Evolutionary conservation across 1,284 basidiomycete genomes (phyloP).

Genomic region (Retiboletus flavoniger): DNA sequence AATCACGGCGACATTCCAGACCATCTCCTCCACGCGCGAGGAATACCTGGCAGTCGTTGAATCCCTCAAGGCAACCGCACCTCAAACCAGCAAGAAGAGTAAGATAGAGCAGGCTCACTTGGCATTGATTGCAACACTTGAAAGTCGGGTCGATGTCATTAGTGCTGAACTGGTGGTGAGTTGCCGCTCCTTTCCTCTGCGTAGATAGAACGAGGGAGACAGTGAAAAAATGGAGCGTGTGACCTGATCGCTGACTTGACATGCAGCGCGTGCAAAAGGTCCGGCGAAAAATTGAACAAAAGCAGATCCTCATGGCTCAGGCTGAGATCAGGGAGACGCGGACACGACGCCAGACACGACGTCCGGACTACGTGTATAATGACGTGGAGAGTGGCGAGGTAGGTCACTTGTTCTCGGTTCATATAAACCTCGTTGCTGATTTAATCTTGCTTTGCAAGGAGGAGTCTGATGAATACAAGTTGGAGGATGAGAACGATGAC

Average conservation of each 20-base stretch:
- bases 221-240: conserved; percentile 11
- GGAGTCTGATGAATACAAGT: conserved; percentile 65
- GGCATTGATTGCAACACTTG: conserved; percentile 57
- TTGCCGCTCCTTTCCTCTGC: conserved; percentile 21
- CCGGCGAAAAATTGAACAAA: conserved; percentile 67
- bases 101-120: conserved; percentile 60
- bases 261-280: conserved; percentile 65
- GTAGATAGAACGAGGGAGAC: conserved; percentile 17
- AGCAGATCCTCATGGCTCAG: conserved; percentile 61
- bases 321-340: conserved; percentile 75
- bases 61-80: conserved; percentile 52
- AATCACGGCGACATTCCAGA: conserved; percentile 68
- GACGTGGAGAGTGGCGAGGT: conserved; percentile 65
- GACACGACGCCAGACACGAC: conserved; percentile 64
- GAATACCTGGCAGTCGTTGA: conserved; percentile 67
- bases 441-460: conserved; percentile 40
- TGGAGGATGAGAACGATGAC: conserved; percentile 63
- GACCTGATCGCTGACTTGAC: conserved; percentile 29
- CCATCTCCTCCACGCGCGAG: conserved; percentile 63
- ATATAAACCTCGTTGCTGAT: conserved; percentile 20
- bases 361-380: conserved; percentile 76
- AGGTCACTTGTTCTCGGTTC: conserved; percentile 26
- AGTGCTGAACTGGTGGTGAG: conserved; percentile 69
- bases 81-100: conserved; percentile 48
- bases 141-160: conserved; percentile 60